A percentile compares a stretch with the other conserved stretches of the same genome.
Evolutionary conservation across 2,329 filamentous ascomycete genomes (phyloP).

Genomic region (Endoconidiophora laricicola): DNA sequence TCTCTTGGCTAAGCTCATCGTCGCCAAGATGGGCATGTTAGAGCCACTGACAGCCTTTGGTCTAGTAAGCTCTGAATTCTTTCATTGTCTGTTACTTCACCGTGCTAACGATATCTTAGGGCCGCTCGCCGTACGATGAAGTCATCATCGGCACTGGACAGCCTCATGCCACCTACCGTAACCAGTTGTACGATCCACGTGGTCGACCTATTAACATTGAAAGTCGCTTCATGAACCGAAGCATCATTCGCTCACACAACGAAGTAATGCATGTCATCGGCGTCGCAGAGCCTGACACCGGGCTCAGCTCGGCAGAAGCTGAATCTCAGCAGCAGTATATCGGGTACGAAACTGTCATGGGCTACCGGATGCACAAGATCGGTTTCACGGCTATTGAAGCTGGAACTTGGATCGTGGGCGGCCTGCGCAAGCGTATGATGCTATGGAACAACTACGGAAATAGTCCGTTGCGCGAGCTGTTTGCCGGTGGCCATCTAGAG

Average conservation of each 20-base stretch:
- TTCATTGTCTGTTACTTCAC: not conserved
- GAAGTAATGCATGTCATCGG: conserved; percentile 48
- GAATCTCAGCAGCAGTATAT: conserved; percentile 24
- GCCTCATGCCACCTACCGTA: conserved; percentile 23
- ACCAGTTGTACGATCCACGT: conserved; percentile 36
- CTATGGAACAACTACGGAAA: conserved; percentile 28
- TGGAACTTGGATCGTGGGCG: conserved; percentile 34
- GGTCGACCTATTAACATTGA: conserved; percentile 39
- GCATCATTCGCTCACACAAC: conserved; percentile 43
- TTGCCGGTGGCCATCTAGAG: conserved; percentile 19
- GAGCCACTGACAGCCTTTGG: conserved; percentile 41
- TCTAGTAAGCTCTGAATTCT: conserved; percentile 25
- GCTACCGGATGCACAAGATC: conserved; percentile 22
- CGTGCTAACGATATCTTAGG: conserved; percentile 22
- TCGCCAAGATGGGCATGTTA: conserved; percentile 32
- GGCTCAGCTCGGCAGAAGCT: conserved; percentile 22
- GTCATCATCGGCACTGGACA: conserved; percentile 34
- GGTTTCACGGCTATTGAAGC: conserved; percentile 25
- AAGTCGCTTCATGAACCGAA: conserved; percentile 37
- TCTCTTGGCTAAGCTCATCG: not conserved
- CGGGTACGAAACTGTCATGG: conserved; percentile 31
- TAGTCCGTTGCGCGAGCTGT: conserved; percentile 31
- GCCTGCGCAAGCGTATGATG: conserved; percentile 37
- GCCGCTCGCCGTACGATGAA: conserved; percentile 43
- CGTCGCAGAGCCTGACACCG: conserved; percentile 40